Conservation (phyloP, 176 grass and related monocot genomes). For the Juncus inflexus region DNA sequence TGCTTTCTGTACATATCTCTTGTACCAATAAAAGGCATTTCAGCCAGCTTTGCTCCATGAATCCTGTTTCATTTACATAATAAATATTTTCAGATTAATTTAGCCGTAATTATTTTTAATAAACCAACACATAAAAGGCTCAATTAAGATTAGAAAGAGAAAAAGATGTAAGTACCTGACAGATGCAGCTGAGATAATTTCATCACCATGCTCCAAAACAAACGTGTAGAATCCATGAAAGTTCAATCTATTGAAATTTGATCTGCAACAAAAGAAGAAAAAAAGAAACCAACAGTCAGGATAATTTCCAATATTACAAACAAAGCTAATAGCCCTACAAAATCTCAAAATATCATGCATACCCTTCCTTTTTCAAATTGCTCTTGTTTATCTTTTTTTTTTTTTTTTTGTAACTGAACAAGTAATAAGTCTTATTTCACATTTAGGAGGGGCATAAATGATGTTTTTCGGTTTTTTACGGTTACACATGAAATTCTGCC, state of each 20-base stretch:
- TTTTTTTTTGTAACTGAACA: too few relatives aligned
- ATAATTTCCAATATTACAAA: background rate
- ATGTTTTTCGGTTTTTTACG: too few relatives aligned
- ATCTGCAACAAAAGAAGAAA: slow-evolving; percentile 39
- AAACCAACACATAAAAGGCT: background rate
- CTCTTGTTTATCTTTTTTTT: too few relatives aligned
- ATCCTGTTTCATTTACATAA: slow-evolving; percentile 50
- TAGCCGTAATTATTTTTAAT: slow-evolving; percentile 17
- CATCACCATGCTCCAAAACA: slow-evolving; percentile 79
- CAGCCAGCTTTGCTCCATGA: slow-evolving; percentile 79
- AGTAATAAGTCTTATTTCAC: too few relatives aligned
- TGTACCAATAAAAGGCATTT: slow-evolving; percentile 98
- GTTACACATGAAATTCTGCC: too few relatives aligned
- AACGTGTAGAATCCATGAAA: slow-evolving; percentile 89
- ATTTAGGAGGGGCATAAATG: too few relatives aligned
- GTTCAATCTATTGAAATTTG: slow-evolving; percentile 83
- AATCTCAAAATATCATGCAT: too few relatives aligned
- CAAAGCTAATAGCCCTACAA: background rate
- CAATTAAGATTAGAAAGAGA: slow-evolving; percentile 10
- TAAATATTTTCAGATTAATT: background rate
- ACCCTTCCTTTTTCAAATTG: too few relatives aligned
- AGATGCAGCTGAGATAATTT: slow-evolving; percentile 89
- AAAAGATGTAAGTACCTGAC: slow-evolving; percentile 55
- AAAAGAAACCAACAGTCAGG: slow-evolving; percentile 10
- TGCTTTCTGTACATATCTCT: slow-evolving; percentile 73